Evolutionary conservation across 331 rosid species (phyloP), one percentile per base, ranked within the genome.

Genomic region (Acacia pycnantha): DNA sequence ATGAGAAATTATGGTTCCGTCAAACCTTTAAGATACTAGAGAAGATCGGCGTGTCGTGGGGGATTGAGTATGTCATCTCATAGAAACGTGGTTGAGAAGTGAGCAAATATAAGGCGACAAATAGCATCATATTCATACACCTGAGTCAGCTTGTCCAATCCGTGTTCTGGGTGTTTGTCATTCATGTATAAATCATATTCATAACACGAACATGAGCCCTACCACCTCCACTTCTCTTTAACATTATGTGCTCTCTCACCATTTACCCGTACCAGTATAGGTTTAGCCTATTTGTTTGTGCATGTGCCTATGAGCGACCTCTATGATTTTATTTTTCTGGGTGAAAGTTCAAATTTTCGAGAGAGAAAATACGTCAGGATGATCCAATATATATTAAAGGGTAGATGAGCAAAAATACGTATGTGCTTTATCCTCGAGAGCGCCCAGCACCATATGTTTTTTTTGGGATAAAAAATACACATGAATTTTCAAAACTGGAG

Each of bases 61-160:
- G 43, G n/a, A 15, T 64, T 70, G 18, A 19, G 73, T 77, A 56
- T 65, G 70, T 74, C 8, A 61, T 67, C 7, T 78, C 9, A 48
- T 59, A 1, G 19, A 54, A 29, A 26, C 7, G 33, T 11, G 35
- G 50, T 48, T 50, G 15, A 4, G 44, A 18, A 18, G n/a, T 8
- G 26, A 65, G 29, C 24, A 47, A 54, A 41, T 72, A 69, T 40
- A 58, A 74, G 33, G 48, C 7, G 78, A 83, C 87, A 81, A 77
- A 77, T 77, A n/a, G 51, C 76, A 77, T 77, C 44, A 79, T 74
- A 81, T 69, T 77, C 51, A 79, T 74, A 81, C 74, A 43, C 46
- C 69, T 68, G 87, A 87, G 74, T 81, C 82, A 84, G 82, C 87
- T 70, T 84, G 47, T 54, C 54, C 77, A 81, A 74, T 33, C 50